phyloP scores from a whole-genome alignment of 2,329 filamentous ascomycete genomes.

The Trichoderma sp. region DNA sequence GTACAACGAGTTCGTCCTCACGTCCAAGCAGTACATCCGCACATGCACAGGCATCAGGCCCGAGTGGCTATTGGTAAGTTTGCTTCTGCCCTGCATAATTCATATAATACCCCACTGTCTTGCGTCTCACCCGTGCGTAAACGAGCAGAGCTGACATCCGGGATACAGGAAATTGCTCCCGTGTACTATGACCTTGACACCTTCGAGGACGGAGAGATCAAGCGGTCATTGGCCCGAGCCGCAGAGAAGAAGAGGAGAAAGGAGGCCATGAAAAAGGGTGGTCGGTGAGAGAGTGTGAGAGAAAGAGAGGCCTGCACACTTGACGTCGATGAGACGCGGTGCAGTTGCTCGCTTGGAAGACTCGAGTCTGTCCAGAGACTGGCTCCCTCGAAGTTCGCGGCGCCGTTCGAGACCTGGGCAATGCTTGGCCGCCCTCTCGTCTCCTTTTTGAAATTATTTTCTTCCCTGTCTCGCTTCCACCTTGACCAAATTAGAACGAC shows the following conservation, averaged over 20 bases:
- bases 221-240: slow-evolving; percentile 62
- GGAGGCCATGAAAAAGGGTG: slow-evolving; percentile 55
- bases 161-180: slow-evolving; percentile 79
- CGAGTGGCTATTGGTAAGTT: slow-evolving; percentile 85
- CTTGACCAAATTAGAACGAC: background rate
- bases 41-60: slow-evolving; percentile 89
- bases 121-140: slow-evolving; percentile 5
- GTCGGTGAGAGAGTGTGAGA: slow-evolving; percentile 37
- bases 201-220: slow-evolving; percentile 87
- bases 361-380: background rate
- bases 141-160: slow-evolving; percentile 15
- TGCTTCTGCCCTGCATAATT: background rate
- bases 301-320: background rate
- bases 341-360: slow-evolving; percentile 15
- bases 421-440: background rate
- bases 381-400: background rate
- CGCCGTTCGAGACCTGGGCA: background rate
- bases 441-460: background rate
- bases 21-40: slow-evolving; percentile 96
- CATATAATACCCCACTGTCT: background rate
- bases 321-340: slow-evolving; percentile 2
- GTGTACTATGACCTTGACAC: slow-evolving; percentile 84
- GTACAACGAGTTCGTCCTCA: slow-evolving; percentile 98
- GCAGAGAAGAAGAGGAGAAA: slow-evolving; percentile 63
- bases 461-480: background rate